Evolutionary conservation across 2,329 filamentous ascomycete species (phyloP), one percentile per base, ranked within the genome.

Genomic region (Thielaviopsis ethacetica): DNA sequence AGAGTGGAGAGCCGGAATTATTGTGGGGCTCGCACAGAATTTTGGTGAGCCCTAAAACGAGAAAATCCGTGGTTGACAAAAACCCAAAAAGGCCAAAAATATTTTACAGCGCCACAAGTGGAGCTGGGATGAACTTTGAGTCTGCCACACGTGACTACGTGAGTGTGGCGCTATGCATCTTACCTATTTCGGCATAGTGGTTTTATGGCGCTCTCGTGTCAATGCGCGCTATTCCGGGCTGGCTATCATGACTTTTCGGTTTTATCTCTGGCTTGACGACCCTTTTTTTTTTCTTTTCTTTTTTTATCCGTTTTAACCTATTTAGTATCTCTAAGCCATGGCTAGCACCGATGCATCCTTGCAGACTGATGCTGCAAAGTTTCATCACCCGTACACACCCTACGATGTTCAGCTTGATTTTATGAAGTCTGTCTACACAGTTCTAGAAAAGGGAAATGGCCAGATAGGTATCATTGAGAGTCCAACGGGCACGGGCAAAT

Each of bases 401-500:
- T 96, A 96, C 69, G 79, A 86, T 57, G 93, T 95, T 51, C 91
- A 96, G 67, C 76, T 85, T 52, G 76, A 91, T 64, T 94, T 96
- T 67, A 96, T 96, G 91, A 82, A 77, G 64, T 80, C 85, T 0
- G 78, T 93, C 5, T 95, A 95, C 67, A 72, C 81, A 55, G 88
- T 89, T 62, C 79, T 95, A 26, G 83, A 94, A 64, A 67, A 66
- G 24, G 79, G 80, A 4, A 70, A 85, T 50, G 85, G 87, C 9
- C 88, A 91, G 66, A 77, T 95, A 53, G 91, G 88, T 30, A 90
- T 96, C 51, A 84, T 96, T 53, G 91, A 96, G 68, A 95, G 88
- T 53, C 91, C 91, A n/a, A 96, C 91, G 50, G 91, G 91, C 69
- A 86, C 82, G 62, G 91, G 91, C 52, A 96, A 96, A 77, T 95